Conservation (phyloP, 768 basidiomycete genomes). For the Clitopilus passeckerianus region DNA sequence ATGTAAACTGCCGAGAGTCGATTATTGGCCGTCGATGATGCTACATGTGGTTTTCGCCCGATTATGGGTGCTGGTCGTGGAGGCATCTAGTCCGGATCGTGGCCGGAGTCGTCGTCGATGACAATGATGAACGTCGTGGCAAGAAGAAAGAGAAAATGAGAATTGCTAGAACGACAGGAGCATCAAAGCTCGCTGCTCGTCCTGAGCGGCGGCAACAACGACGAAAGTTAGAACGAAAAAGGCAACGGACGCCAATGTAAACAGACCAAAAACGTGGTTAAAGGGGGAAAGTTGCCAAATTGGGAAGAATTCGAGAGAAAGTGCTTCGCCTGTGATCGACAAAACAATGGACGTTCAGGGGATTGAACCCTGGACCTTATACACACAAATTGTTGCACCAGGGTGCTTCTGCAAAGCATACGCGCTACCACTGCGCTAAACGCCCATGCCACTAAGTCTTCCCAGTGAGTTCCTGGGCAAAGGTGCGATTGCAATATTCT, state of each 20-base stretch:
- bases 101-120: constrained; percentile 1
- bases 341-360: constrained; percentile 3
- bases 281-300: constrained; percentile 1
- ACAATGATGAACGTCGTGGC: background rate
- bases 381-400: background rate
- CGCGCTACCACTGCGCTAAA: constrained; percentile 7
- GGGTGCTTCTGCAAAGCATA: constrained; percentile 5
- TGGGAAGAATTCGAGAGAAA: background rate
- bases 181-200: constrained; percentile 7
- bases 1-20: constrained; percentile 40
- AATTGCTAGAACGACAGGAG: background rate
- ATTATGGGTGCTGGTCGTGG: constrained; percentile 24
- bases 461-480: background rate
- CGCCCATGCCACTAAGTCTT: background rate
- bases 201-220: constrained; percentile 8
- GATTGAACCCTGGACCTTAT: constrained; percentile 8
- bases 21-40: constrained; percentile 10
- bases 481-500: no score
- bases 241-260: background rate
- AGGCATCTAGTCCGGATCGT: constrained; percentile 25
- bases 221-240: constrained; percentile 1
- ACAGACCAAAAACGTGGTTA: background rate
- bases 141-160: background rate
- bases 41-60: constrained; percentile 19
- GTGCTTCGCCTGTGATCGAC: background rate